Conservation (phyloP, 192 early-diverging fungal species). For the Backusella sp. region DNA sequence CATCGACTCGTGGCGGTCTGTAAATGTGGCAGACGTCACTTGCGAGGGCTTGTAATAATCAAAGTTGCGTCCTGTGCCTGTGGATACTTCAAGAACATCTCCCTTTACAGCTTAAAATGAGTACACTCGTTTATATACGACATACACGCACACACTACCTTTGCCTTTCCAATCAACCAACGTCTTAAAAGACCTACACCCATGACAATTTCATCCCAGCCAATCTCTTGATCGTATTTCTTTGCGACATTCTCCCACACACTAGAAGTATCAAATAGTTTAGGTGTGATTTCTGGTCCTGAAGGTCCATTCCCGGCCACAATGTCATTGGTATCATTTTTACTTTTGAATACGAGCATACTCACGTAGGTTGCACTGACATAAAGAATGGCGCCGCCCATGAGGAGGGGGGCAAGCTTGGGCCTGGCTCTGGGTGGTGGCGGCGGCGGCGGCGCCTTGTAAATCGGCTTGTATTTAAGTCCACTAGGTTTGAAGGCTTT, state of each 20-base stretch:
- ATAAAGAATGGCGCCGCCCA: slow-evolving; percentile 36
- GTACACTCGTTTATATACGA: neutral
- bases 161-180: slow-evolving; percentile 44
- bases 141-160: slow-evolving; percentile 23
- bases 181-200: slow-evolving; percentile 49
- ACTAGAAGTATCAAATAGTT: slow-evolving; percentile 29
- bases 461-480: slow-evolving; percentile 13
- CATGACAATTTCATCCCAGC: slow-evolving; percentile 60
- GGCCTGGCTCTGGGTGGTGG: slow-evolving; percentile 4
- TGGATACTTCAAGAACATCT: slow-evolving; percentile 57
- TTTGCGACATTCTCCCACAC: slow-evolving; percentile 51
- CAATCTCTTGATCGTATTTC: slow-evolving; percentile 57
- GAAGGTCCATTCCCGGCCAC: neutral
- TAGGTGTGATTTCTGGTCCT: slow-evolving; percentile 20
- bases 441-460: slow-evolving; percentile 8
- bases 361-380: slow-evolving; percentile 38
- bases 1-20: slow-evolving; percentile 54
- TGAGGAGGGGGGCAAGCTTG: slow-evolving; percentile 18
- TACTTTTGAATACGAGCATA: slow-evolving; percentile 37
- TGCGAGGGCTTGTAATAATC: slow-evolving; percentile 44
- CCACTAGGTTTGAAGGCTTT: slow-evolving; percentile 1
- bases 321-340: slow-evolving; percentile 24
- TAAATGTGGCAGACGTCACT: slow-evolving; percentile 47
- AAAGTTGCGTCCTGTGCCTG: slow-evolving; percentile 67
- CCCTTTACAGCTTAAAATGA: slow-evolving; percentile 33